Conservation (phyloP, 768 basidiomycete species). For the Russula sp. region DNA sequence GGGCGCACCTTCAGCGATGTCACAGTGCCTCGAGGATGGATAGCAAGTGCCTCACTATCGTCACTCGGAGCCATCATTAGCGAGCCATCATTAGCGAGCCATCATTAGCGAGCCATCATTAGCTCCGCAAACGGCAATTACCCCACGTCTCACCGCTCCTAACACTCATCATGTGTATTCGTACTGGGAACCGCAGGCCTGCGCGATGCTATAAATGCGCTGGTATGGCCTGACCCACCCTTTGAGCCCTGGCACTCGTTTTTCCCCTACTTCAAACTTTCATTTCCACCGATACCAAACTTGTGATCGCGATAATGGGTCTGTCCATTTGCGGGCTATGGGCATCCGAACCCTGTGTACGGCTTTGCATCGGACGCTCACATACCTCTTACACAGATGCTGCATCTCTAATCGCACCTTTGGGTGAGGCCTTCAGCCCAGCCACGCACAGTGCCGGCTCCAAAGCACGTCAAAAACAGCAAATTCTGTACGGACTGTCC, state of each 20-base stretch:
- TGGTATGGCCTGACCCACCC: too few species aligned
- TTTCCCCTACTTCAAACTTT: neutral
- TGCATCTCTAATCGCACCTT: neutral
- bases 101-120: too few species aligned
- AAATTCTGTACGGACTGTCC: too few species aligned
- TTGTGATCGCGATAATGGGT: neutral
- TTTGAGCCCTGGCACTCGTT: too few species aligned
- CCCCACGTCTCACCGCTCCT: neutral
- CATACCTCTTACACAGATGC: neutral
- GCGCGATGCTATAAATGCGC: neutral
- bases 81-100: too few species aligned
- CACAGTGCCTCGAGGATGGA: too few species aligned
- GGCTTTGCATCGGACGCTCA: neutral
- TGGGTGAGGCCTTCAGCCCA: too few species aligned
- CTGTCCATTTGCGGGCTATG: neutral
- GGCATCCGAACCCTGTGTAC: neutral
- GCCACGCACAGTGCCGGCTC: too few species aligned
- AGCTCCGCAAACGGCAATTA: neutral
- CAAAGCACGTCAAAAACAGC: too few species aligned
- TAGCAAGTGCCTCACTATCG: neutral
- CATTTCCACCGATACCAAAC: neutral
- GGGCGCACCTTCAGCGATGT: neutral
- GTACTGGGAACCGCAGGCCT: neutral
- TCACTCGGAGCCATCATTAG: too few species aligned
- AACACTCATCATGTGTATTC: neutral